Evolutionary conservation across 2,329 filamentous ascomycete genomes (phyloP), one percentile per base, ranked within the genome.

Genomic region (Cladosporium sp.): DNA sequence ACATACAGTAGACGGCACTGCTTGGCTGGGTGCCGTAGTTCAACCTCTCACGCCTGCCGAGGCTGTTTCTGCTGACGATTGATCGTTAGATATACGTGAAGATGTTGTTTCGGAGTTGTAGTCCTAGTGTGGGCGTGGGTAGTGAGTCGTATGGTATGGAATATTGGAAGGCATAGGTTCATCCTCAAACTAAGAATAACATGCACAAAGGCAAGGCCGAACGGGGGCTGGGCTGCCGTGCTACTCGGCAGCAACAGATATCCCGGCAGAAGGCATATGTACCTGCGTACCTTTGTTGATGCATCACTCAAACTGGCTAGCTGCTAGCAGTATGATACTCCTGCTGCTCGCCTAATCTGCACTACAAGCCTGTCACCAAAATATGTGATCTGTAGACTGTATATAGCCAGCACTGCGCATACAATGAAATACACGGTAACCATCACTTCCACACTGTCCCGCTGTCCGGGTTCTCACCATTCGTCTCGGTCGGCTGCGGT

Each of bases 211-310:
- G 56, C 56, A 58, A 58, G 56, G 56, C 32, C 32, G 32, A 39
- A 43, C 56, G 36, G 56, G 25, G 26, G 56, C 56, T 43, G 56
- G 36, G 56, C n/a, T 58, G 56, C 56, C 56, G 56, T 58, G 56
- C 32, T 34, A 43, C 56, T 28, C 23, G 25, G 56, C 56, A 58
- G 56, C 56, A 39, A 36, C 23, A 58, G 54, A 16, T 21, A 58
- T 18, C 54, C 54, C 54, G 54, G n/a, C 32, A 23, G n/a, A 25
- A n/a, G 54, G 51, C 51, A 51, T 46, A 8, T 46, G n/a, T 10
- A 28, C 28, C 4, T 28, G 7, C 28, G 30, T 32, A 32, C 10
- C 30, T 32, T 21, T 11, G 39, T 46, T 46, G 39, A 46, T 21
- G n/a, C 16, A 51, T 28, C 21, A 26, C 23, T 28, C 14, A 8